Conservation (phyloP, 192 early-diverging fungal species). For the Chytriomyces hyalinus region DNA sequence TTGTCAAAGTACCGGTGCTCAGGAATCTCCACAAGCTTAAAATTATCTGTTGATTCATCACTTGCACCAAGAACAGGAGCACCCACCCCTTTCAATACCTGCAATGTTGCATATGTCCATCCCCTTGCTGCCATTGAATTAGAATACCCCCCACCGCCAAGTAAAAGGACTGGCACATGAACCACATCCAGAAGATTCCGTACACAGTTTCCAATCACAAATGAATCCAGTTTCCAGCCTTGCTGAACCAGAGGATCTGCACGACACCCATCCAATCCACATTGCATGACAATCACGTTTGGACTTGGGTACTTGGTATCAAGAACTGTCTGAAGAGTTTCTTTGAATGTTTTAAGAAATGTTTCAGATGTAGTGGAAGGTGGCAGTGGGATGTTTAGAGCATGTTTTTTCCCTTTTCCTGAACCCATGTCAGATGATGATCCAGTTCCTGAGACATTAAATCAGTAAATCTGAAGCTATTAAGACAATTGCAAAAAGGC, state of each 20-base stretch:
- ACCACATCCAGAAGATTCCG: constrained; percentile 4
- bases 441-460: not conserved
- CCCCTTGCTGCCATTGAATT: constrained; percentile 85
- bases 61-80: not conserved
- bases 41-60: not conserved
- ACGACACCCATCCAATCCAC: constrained; percentile 88
- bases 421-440: not conserved
- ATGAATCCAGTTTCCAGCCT: constrained; percentile 39
- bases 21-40: constrained; percentile 36
- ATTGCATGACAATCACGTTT: constrained; percentile 87
- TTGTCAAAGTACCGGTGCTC: constrained; percentile 42
- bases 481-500: not conserved
- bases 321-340: constrained; percentile 62
- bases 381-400: constrained; percentile 43
- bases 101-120: constrained; percentile 89
- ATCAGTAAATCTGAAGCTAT: constrained; percentile 35
- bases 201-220: constrained; percentile 22
- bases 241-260: constrained; percentile 70
- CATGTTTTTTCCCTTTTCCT: constrained; percentile 13
- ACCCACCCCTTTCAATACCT: constrained; percentile 57
- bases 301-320: constrained; percentile 85
- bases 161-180: constrained; percentile 75
- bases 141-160: constrained; percentile 95
- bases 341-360: not conserved
- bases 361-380: not conserved